These are phyloP conservation scores for Sclerotinia trifoliorum DNA, from an alignment of 2,329 filamentous ascomycete species.

Conservation along the genomic window DNA sequence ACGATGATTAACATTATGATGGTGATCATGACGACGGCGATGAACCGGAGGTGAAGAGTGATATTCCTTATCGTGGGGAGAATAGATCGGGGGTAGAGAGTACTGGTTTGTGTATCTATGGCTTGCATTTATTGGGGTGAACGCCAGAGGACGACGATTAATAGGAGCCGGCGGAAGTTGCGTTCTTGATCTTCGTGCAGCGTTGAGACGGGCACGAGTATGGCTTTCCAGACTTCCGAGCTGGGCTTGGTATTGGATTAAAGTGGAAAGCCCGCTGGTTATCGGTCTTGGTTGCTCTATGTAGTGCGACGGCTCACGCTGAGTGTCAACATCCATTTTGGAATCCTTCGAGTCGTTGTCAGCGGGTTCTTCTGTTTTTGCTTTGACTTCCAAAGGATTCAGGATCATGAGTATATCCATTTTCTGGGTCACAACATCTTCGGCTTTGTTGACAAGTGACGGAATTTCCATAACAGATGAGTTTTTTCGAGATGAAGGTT, in stretches of 20 bases:
- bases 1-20: background rate
- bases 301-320: conserved; percentile 1
- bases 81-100: background rate
- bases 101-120: background rate
- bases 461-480: conserved; percentile 17
- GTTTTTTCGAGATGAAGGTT: background rate
- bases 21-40: background rate
- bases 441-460: conserved; percentile 3
- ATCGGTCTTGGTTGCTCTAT: background rate
- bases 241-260: background rate
- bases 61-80: background rate
- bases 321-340: background rate
- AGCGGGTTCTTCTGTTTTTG: background rate
- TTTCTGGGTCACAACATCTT: background rate
- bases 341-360: background rate
- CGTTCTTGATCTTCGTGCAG: conserved; percentile 8
- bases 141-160: background rate
- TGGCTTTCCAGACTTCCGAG: background rate
- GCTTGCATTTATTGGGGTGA: background rate
- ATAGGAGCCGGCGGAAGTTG: conserved; percentile 10
- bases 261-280: background rate
- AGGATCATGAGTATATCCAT: conserved; percentile 17
- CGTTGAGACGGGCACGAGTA: background rate
- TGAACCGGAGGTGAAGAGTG: background rate
- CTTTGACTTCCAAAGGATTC: background rate